Evolutionary conservation across 2,329 filamentous ascomycete species (phyloP).

Genomic region (Penicillium expansum): DNA sequence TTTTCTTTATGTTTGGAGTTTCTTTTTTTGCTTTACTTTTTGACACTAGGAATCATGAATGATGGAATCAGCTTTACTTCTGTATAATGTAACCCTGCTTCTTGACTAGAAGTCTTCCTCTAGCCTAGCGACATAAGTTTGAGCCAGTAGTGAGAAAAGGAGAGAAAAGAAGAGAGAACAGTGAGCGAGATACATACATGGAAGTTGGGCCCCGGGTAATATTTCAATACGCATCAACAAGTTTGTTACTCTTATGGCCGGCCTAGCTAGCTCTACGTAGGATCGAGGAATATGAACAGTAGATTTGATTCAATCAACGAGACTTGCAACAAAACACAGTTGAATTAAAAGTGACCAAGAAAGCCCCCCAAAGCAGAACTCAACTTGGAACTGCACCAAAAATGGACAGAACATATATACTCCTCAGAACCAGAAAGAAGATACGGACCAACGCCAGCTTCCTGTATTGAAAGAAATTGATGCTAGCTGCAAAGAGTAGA

Average conservation of each 20-base stretch:
- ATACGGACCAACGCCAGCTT: conserved; percentile 21
- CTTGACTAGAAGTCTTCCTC: neutral
- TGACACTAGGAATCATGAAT: conserved; percentile 21
- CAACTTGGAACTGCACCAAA: neutral
- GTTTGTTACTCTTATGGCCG: neutral
- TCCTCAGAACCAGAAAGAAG: conserved; percentile 10
- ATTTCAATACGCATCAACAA: neutral
- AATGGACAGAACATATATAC: neutral
- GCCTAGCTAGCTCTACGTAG: neutral
- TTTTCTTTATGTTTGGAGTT: conserved; percentile 3
- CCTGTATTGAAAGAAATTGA: conserved; percentile 25
- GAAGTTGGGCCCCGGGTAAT: too few species aligned
- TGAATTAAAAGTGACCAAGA: neutral
- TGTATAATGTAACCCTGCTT: neutral
- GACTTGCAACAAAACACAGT: neutral
- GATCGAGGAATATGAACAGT: neutral
- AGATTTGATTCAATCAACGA: neutral
- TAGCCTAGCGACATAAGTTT: neutral
- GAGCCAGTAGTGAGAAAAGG: too few species aligned
- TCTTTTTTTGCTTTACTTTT: conserved; percentile 11
- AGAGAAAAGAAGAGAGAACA: too few species aligned
- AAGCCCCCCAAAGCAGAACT: neutral
- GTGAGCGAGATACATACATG: neutral
- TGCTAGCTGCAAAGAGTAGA: conserved; percentile 1
- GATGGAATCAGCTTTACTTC: conserved; percentile 13